phyloP scores from a whole-genome alignment of 2,329 filamentous ascomycete genomes.

The Trichophyton simii region DNA sequence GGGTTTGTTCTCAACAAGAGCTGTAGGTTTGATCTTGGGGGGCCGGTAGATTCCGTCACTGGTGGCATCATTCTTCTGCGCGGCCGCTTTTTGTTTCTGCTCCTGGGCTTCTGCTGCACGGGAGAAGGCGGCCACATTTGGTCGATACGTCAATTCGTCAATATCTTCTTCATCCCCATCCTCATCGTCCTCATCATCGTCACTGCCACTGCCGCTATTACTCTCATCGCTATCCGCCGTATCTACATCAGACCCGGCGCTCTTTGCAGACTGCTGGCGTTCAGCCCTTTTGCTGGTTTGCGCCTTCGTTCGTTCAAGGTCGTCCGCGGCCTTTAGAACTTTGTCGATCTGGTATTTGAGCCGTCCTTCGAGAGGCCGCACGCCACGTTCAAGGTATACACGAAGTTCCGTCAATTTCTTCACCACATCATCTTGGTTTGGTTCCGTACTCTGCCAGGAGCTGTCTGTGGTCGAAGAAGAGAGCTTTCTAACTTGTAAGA shows the following conservation, averaged over 20 bases:
- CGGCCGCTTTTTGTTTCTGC: conserved; percentile 12
- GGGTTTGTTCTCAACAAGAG: conserved; percentile 54
- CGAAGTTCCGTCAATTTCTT: conserved; percentile 81
- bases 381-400: conserved; percentile 86
- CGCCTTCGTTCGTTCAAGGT: conserved; percentile 22
- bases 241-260: background rate
- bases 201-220: conserved; percentile 13
- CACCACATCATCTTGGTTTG: conserved; percentile 46
- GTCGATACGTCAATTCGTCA: conserved; percentile 51
- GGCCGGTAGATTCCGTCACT: conserved; percentile 70
- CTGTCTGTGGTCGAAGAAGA: conserved; percentile 18
- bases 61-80: conserved; percentile 20
- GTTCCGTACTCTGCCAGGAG: conserved; percentile 22
- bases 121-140: conserved; percentile 42
- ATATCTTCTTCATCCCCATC: conserved; percentile 32
- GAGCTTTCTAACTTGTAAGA: conserved; percentile 60
- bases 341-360: conserved; percentile 95
- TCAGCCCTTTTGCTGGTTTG: conserved; percentile 11
- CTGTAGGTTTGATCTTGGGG: conserved; percentile 72
- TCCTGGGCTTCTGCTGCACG: conserved; percentile 27
- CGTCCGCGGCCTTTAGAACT: conserved; percentile 71
- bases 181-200: conserved; percentile 13
- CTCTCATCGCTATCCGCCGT: conserved; percentile 21
- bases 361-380: conserved; percentile 76
- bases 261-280: conserved; percentile 20